Evolutionary conservation across 2,329 filamentous ascomycete genomes (phyloP).

Genomic region (Pseudogymnoascus sp.): DNA sequence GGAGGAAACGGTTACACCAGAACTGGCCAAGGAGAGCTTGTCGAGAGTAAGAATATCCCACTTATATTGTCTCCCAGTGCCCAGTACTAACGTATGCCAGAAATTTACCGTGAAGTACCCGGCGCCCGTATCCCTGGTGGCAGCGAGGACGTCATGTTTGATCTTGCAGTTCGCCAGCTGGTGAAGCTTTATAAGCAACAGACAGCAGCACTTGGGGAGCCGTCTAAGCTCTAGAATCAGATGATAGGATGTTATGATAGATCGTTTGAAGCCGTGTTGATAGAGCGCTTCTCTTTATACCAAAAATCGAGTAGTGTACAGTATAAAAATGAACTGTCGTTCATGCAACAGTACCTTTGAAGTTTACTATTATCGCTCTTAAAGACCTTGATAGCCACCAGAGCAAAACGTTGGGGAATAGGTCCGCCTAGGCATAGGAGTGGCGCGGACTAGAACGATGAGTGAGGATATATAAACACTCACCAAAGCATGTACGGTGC

Average conservation of each 20-base stretch:
- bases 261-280: not conserved
- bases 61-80: not conserved
- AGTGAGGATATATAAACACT: no score
- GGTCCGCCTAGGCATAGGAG: no score
- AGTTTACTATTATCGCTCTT: no score
- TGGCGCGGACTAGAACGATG: no score
- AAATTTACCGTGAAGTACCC: slow-evolving; percentile 61
- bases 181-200: slow-evolving; percentile 54
- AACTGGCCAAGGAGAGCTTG: slow-evolving; percentile 63
- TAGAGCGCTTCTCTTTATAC: not conserved
- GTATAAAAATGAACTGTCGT: not conserved
- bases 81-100: not conserved
- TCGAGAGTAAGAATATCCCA: slow-evolving; percentile 41
- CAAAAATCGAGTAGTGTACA: not conserved
- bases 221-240: not conserved
- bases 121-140: slow-evolving; percentile 60
- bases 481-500: no score
- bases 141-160: slow-evolving; percentile 66
- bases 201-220: not conserved
- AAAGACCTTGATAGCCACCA: no score
- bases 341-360: not conserved
- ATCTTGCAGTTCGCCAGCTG: slow-evolving; percentile 62
- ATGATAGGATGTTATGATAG: not conserved
- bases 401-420: no score
- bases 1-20: slow-evolving; percentile 68